Base-by-base conservation (phyloP, 2,329 filamentous ascomycete species). In the Lecanicillium sp. region DNA sequence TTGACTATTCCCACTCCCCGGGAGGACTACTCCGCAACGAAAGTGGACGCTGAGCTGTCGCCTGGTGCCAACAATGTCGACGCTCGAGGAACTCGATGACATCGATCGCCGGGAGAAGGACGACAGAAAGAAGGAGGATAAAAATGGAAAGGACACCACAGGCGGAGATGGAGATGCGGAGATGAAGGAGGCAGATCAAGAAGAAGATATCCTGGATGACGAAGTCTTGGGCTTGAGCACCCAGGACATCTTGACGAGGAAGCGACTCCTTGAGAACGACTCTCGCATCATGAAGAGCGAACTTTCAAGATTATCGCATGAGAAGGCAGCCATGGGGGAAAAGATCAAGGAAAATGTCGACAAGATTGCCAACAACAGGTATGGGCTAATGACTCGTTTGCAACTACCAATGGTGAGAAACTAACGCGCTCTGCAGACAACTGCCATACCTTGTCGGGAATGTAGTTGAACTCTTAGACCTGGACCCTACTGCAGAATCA, bases 271-370 rank as follows among this genome's bases (percentile, higher is more conserved):
- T 49, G 92, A 98, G 65, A 98, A 98, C 64, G 92, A 98, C 65
- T 85, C 92, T 55, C 78, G 92, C 55, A 96, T 98, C 66, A 96
- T 98, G 88, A 90, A 85, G 73, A 95, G 88, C 72, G 92, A 98
- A 65, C 88, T 80, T 54, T 89, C 95, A 59, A 83, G 92, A 52
- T 73, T 98, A 67, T 84, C 83, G 54, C 92, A 98, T 56, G 92
- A 98, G 68, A 95, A 95, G 69, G 80, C 83, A 35, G 82, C 86
- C 35, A 98, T 98, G 92, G 80, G 81, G 42, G 90, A 96, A 64
- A 96, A 95, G 73, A 96, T 98, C 64, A 96, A 95, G 74, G 92
- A 98, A 60, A 98, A 98, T 57, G 69, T 86, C 55, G 94, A 98
- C 52, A 98, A 98, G 78, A 98, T 98, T 56, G 89, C 94, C 51